Percentiles rank a stretch among this genome's conserved stretches.
These are phyloP conservation scores for Metschnikowia gruessii DNA, from an alignment of 805 yeast genomes.

Conservation along the genomic window DNA sequence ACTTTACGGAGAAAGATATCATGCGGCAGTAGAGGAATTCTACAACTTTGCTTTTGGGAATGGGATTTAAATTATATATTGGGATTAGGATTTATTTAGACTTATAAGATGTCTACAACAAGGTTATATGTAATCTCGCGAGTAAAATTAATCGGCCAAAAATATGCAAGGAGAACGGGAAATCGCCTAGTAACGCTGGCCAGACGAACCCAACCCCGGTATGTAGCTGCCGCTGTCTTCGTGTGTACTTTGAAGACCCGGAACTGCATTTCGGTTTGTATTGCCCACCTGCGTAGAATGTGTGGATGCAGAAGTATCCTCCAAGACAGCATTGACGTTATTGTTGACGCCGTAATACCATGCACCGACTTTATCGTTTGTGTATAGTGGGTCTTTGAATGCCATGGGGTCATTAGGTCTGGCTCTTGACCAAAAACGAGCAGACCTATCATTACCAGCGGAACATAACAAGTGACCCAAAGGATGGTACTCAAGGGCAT, in stretches of 20 bases:
- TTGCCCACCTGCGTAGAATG: not conserved
- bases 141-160: not conserved
- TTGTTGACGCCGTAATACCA: constrained; percentile 51
- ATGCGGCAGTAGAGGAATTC: constrained; percentile 18
- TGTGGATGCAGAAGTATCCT: constrained; percentile 10
- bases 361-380: constrained; percentile 57
- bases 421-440: constrained; percentile 92
- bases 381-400: constrained; percentile 78
- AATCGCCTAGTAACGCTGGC: not conserved
- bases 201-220: constrained; percentile 13
- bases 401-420: constrained; percentile 86
- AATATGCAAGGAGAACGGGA: not conserved
- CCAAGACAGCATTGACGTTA: constrained; percentile 40
- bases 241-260: constrained; percentile 16
- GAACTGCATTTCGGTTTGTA: constrained; percentile 9
- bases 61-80: not conserved
- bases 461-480: constrained; percentile 87
- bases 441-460: constrained; percentile 91
- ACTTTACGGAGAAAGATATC: constrained; percentile 18
- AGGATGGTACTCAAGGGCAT: constrained; percentile 89
- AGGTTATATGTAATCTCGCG: not conserved
- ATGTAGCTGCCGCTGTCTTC: constrained; percentile 11
- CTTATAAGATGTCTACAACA: not conserved
- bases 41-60: constrained; percentile 9
- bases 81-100: constrained; percentile 3